These are phyloP conservation scores for Thalassiosira ordinaria DNA, from an alignment of 352 stramenopile genomes.

Conservation along the genomic window DNA sequence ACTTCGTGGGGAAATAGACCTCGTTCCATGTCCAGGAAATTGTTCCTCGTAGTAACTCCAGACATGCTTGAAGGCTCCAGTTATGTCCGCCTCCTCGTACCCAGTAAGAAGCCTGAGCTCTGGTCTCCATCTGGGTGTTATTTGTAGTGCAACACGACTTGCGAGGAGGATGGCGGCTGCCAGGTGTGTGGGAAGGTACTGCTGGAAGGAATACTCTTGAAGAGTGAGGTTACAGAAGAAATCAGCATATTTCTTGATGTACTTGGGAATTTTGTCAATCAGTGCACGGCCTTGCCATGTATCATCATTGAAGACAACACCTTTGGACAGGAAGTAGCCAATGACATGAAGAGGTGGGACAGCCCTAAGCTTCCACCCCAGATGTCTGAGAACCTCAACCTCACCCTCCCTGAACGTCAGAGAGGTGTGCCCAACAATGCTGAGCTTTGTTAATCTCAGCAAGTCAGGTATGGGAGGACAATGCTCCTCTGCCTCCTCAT, in stretches of 20 bases:
- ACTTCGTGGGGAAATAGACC: constrained; percentile 78
- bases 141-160: constrained; percentile 75
- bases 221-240: constrained; percentile 84
- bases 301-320: constrained; percentile 79
- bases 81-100: constrained; percentile 80
- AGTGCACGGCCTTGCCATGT: constrained; percentile 76
- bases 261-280: constrained; percentile 85
- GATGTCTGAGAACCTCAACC: constrained; percentile 72
- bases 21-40: constrained; percentile 79
- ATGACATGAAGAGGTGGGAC: constrained; percentile 79
- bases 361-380: constrained; percentile 80
- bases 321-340: constrained; percentile 81
- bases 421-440: constrained; percentile 67
- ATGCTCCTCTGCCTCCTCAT: constrained; percentile 86
- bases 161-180: constrained; percentile 77
- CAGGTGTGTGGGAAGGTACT: constrained; percentile 82
- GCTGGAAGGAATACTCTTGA: constrained; percentile 85
- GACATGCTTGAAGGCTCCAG: constrained; percentile 75
- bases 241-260: constrained; percentile 84
- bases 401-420: constrained; percentile 85
- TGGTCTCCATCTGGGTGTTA: constrained; percentile 79
- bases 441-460: constrained; percentile 80
- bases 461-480: constrained; percentile 84
- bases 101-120: constrained; percentile 78
- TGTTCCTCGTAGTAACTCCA: constrained; percentile 86